Evolutionary conservation across 768 basidiomycete species (phyloP), one percentile per base, ranked within the genome.

Genomic region (Rhizopogon salebrosus): DNA sequence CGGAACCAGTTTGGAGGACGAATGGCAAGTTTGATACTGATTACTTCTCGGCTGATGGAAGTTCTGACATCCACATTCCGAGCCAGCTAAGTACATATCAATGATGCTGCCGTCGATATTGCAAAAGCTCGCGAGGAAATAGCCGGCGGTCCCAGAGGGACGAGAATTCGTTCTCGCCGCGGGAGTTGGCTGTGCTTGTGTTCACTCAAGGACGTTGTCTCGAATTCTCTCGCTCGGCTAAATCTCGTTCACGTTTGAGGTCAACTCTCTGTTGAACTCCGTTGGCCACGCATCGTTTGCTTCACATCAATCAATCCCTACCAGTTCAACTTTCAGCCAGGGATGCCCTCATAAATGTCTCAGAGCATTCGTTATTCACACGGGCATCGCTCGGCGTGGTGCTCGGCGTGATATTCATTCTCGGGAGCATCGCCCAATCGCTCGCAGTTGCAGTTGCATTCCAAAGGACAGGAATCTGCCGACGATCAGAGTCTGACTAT

Each of bases 1-100:
- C 16, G 37, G 54, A 3, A 43, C 57, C n/a, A 51, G 60, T 29
- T 41, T 70, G 3, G 78, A 80, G 40, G 70, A 67, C 4, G 76
- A 78, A 29, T 35, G 89, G 92, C 64, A 81, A 80, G 60, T 98
- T 85, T 69, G 97, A 99, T 67, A 98, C 98, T 49, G 90, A 97
- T 60, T 95, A 98, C 70, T 87, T 87, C 18, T 85, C 87, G 4
- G 76, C 78, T 2, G 84, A 85, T 24, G 56, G 51, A 26, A 29
- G 34, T 24, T 9, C 0, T 24, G 50, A 29, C 24, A 45, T 40
- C 10, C 57, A 53, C 2, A 37, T 58, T 6, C 57, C 54, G 41
- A 54, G 43, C 36, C 54, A 62, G 46, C 61, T 67, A 20, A 54
- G n/a, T n/a, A n/a, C n/a, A 5, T 41, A 11, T n/a, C 14, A 36